Conservation (phyloP, 768 basidiomycete species). For the Termitomyces sp. region DNA sequence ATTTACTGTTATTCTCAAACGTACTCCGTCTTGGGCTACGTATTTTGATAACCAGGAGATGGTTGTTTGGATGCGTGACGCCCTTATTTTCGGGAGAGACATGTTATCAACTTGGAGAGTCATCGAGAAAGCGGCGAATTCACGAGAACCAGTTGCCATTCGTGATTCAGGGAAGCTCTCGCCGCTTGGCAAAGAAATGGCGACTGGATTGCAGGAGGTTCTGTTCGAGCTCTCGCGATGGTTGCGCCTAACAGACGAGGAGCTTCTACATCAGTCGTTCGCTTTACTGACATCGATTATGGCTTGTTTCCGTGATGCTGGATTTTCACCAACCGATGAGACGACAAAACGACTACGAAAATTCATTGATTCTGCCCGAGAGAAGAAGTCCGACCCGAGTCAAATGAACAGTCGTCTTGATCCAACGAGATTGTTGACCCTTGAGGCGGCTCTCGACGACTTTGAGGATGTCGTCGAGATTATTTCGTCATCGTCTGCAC, state of each 20-base stretch:
- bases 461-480: constrained; percentile 68
- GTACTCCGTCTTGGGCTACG: constrained; percentile 79
- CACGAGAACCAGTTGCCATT: constrained; percentile 25
- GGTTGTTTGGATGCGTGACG: constrained; percentile 98
- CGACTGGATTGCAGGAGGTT: constrained; percentile 73
- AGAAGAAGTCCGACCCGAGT: constrained; percentile 35
- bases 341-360: constrained; percentile 68
- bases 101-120: constrained; percentile 78
- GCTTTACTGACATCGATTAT: constrained; percentile 79
- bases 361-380: constrained; percentile 59
- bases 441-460: constrained; percentile 63
- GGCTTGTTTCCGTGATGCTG: constrained; percentile 67
- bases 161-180: constrained; percentile 50
- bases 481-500: constrained; percentile 41
- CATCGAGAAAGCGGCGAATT: constrained; percentile 67
- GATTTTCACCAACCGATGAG: constrained; percentile 51
- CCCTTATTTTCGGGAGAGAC: constrained; percentile 88
- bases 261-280: constrained; percentile 87
- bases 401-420: constrained; percentile 54
- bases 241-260: constrained; percentile 91
- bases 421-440: constrained; percentile 54
- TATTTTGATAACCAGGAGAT: constrained; percentile 82
- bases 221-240: constrained; percentile 79
- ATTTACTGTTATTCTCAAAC: constrained; percentile 81
- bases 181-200: constrained; percentile 68